Conservation (phyloP, 2,329 filamentous ascomycete species). For the Phyllosticta citriasiana region DNA sequence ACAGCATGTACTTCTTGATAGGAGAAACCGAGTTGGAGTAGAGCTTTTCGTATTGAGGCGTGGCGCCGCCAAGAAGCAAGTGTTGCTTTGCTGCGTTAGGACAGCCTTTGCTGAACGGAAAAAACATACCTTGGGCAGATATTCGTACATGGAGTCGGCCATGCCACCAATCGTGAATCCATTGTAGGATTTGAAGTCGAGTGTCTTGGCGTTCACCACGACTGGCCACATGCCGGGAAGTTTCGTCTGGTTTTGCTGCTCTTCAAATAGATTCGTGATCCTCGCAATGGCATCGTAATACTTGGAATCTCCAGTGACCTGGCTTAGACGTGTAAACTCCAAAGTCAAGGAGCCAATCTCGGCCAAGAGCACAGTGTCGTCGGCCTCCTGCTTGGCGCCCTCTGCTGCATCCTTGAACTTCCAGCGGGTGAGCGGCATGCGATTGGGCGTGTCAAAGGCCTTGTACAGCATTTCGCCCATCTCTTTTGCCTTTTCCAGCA, state of each 20-base stretch:
- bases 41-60: slow-evolving; percentile 40
- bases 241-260: slow-evolving; percentile 19
- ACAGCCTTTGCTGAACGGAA: neutral
- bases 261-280: slow-evolving; percentile 23
- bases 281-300: slow-evolving; percentile 28
- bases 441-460: slow-evolving; percentile 37
- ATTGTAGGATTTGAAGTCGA: slow-evolving; percentile 19
- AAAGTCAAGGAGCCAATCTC: slow-evolving; percentile 37
- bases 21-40: slow-evolving; percentile 43
- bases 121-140: slow-evolving; percentile 22
- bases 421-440: slow-evolving; percentile 36
- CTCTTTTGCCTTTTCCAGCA: slow-evolving; percentile 28
- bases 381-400: slow-evolving; percentile 28
- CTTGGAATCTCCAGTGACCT: slow-evolving; percentile 25
- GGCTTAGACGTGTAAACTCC: slow-evolving; percentile 30
- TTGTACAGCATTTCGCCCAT: slow-evolving; percentile 35
- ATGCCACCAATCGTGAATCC: slow-evolving; percentile 28
- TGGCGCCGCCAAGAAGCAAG: slow-evolving; percentile 29
- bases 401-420: slow-evolving; percentile 19
- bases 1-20: slow-evolving; percentile 39
- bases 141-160: slow-evolving; percentile 30
- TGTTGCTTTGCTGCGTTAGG: slow-evolving; percentile 31
- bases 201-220: slow-evolving; percentile 26
- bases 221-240: slow-evolving; percentile 30
- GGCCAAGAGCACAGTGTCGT: slow-evolving; percentile 34